These are phyloP conservation scores for Pseudopithomyces maydicus DNA, from an alignment of 2,329 filamentous ascomycete species.

Conservation along the genomic window DNA sequence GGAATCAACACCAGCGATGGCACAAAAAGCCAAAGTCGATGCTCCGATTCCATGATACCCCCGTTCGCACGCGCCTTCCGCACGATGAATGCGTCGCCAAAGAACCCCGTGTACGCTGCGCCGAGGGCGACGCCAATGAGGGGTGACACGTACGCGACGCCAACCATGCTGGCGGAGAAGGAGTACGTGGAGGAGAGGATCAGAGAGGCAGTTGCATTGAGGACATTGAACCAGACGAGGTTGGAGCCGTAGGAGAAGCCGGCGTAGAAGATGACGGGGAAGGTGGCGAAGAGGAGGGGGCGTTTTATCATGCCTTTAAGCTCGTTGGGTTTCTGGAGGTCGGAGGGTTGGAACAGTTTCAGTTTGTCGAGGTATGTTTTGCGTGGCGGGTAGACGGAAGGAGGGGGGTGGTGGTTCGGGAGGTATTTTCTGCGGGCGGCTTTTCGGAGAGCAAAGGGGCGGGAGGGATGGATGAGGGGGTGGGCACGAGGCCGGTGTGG, in stretches of 20 bases:
- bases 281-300: conserved; percentile 30
- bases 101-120: conserved; percentile 34
- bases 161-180: conserved; percentile 46
- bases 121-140: conserved; percentile 44
- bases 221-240: conserved; percentile 51
- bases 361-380: conserved; percentile 42
- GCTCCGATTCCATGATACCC: conserved; percentile 46
- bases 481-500: neutral
- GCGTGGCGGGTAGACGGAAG: conserved; percentile 4
- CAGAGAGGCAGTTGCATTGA: conserved; percentile 49
- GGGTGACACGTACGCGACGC: conserved; percentile 43
- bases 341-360: conserved; percentile 32
- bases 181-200: conserved; percentile 46
- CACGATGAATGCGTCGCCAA: conserved; percentile 43
- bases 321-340: conserved; percentile 37
- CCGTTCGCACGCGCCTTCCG: conserved; percentile 39
- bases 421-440: conserved; percentile 1
- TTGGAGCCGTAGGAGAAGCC: conserved; percentile 48
- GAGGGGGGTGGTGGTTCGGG: neutral
- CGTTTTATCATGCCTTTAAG: conserved; percentile 29
- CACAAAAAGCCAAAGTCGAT: conserved; percentile 45
- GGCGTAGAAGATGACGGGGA: conserved; percentile 46
- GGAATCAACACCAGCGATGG: conserved; percentile 49
- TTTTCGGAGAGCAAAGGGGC: conserved; percentile 14
- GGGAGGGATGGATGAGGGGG: neutral